Percentiles rank a stretch among this genome's conserved stretches.
Conservation (phyloP, 2,329 filamentous ascomycete genomes). For the Blastomyces gilchristii region DNA sequence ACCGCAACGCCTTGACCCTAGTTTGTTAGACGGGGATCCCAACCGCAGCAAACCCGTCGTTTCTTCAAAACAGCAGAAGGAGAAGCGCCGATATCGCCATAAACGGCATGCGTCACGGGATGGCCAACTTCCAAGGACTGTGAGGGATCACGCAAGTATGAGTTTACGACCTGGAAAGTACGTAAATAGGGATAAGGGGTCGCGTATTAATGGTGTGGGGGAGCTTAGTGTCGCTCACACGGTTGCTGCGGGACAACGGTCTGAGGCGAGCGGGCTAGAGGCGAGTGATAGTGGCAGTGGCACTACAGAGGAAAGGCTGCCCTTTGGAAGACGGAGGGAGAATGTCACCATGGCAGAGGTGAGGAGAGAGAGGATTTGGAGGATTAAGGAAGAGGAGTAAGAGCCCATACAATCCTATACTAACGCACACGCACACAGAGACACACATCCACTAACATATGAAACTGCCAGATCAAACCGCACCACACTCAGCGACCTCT, state of each 20-base stretch:
- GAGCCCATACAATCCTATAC: conserved; percentile 32
- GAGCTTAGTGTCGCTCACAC: not conserved
- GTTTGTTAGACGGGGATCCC: not conserved
- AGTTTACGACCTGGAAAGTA: conserved; percentile 26
- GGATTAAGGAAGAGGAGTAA: conserved; percentile 69
- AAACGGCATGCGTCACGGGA: not conserved
- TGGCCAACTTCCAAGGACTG: not conserved
- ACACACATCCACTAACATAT: not conserved
- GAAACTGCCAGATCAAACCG: conserved; percentile 17
- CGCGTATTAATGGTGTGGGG: conserved; percentile 19
- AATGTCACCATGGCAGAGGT: conserved; percentile 28
- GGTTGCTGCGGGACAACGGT: conserved; percentile 16
- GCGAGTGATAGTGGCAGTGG: conserved; percentile 16
- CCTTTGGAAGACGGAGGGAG: conserved; percentile 19
- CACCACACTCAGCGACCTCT: conserved; percentile 27
- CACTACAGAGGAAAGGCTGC: conserved; percentile 18
- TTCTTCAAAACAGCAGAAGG: not conserved
- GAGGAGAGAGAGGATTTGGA: conserved; percentile 43
- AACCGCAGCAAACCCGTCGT: not conserved
- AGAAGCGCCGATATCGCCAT: conserved; percentile 1
- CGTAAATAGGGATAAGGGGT: conserved; percentile 15
- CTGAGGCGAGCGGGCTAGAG: conserved; percentile 11
- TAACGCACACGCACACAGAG: not conserved
- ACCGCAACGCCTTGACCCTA: not conserved
- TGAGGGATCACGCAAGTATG: conserved; percentile 17